Evolutionary conservation across 2,329 filamentous ascomycete species (phyloP), one percentile per base, ranked within the genome.

Genomic region (Hymenoscyphus scutula): DNA sequence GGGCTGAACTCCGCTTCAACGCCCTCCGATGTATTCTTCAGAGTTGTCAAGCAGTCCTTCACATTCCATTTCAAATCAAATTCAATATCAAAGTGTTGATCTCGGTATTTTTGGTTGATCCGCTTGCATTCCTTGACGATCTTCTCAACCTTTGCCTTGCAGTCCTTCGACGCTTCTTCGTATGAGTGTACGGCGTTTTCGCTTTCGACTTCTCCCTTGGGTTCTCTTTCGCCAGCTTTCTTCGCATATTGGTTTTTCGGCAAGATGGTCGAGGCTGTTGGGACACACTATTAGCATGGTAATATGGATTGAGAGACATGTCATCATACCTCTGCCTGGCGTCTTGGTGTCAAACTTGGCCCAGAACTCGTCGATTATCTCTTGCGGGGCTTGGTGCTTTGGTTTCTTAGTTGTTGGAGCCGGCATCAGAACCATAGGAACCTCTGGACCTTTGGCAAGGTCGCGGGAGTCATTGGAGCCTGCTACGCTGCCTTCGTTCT

Each of bases 51-150:
- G 77, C 81, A 84, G 69, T 85, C 80, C 51, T 78, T 77, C 5
- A 73, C 75, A n/a, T 77, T 76, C 41, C 79, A 79, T 76, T 91
- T 89, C 65, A 92, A 80, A 73, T 93, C 90, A 41, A 84, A 79
- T 72, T 95, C 91, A 58, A 96, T 86, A 73, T 96, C 89, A 72
- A 96, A 96, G 74, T 95, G 87, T n/a, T 88, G 85, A 72, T 96
- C 91, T 17, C 89, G 84, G 73, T 96, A 97, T 75, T 92, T 94
- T 71, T 92, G 89, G 75, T 96, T 96, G 62, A 92, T 80, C 8
- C 90, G 83, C 25, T 86, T 81, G 73, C 91, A 96, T 71, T 87
- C 84, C 62, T 80, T 79, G 56, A 85, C 80, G 63, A 88, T 87
- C 73, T 85, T 83, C 29, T 79, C 80, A 3, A 82, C 89, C 77